These are phyloP conservation scores for Irpex rosettiformis DNA, from an alignment of 1,284 basidiomycete genomes.

Conservation along the genomic window DNA sequence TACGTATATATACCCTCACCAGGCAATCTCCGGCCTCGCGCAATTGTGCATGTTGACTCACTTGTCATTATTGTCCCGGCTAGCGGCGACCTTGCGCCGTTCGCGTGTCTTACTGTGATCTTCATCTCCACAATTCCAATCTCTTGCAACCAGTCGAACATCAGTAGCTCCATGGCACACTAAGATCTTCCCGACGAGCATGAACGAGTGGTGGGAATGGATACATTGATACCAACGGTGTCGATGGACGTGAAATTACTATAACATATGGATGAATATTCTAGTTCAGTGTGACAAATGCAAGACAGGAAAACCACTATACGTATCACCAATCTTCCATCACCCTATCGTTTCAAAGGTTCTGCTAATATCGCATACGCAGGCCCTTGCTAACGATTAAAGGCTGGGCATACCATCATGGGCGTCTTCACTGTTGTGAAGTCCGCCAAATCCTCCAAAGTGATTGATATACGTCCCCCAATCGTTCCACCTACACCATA, in stretches of 20 bases:
- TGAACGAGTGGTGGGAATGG: background rate
- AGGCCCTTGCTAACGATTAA: background rate
- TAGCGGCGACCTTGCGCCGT: background rate
- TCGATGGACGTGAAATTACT: background rate
- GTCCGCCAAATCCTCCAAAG: slow-evolving; percentile 4
- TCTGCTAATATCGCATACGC: background rate
- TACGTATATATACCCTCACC: background rate
- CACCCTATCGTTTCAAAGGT: background rate
- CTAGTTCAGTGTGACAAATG: no score
- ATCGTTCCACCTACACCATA: slow-evolving; percentile 7
- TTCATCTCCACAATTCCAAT: background rate
- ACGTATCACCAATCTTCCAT: background rate
- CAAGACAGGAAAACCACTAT: background rate
- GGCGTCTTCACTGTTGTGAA: background rate
- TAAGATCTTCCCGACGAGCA: background rate
- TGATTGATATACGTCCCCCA: slow-evolving; percentile 10
- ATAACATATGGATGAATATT: no score
- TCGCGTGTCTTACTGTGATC: background rate
- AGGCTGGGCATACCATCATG: background rate
- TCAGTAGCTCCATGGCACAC: background rate
- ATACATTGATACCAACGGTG: background rate
- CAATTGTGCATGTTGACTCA: background rate
- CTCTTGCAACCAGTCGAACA: background rate
- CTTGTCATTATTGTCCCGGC: background rate
- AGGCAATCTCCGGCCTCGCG: background rate